phyloP scores from a whole-genome alignment of 345 rosid genomes.

The Eucalyptus cloeziana region DNA sequence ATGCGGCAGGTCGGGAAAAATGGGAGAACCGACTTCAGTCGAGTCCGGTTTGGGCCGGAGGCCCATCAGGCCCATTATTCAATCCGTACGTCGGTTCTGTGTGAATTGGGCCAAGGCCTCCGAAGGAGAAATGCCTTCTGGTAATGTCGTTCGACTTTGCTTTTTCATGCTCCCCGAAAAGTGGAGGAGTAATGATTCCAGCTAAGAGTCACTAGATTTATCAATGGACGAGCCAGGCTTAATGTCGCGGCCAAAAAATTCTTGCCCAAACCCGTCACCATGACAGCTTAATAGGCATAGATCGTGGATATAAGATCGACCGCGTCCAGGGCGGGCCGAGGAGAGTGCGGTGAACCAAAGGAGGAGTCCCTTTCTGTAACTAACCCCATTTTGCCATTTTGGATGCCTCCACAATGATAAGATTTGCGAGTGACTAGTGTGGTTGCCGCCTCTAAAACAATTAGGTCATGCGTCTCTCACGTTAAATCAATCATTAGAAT shows the following conservation, averaged over 20 bases:
- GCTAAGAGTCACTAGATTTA: neutral
- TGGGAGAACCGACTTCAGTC: neutral
- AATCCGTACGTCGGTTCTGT: neutral
- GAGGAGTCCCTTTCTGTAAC: neutral
- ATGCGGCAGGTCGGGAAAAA: neutral
- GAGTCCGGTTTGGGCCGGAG: neutral
- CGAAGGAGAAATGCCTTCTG: neutral
- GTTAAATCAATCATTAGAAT: neutral
- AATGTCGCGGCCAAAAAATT: neutral
- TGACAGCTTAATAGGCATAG: neutral
- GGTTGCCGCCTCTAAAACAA: neutral
- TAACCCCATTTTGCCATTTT: neutral
- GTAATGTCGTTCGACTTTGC: neutral
- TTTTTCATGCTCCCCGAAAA: neutral
- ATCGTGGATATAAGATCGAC: neutral
- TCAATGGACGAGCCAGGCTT: neutral
- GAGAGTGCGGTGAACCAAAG: neutral
- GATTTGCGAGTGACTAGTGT: neutral
- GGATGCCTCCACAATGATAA: neutral
- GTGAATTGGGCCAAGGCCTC: neutral
- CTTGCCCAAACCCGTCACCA: neutral
- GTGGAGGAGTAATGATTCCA: neutral
- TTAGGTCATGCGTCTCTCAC: neutral
- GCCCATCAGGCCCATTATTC: neutral
- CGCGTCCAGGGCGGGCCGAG: accelerated